These are phyloP conservation scores for Hyaloscypha hepaticicola DNA, from an alignment of 495 filamentous ascomycete genomes.

Conservation along the genomic window DNA sequence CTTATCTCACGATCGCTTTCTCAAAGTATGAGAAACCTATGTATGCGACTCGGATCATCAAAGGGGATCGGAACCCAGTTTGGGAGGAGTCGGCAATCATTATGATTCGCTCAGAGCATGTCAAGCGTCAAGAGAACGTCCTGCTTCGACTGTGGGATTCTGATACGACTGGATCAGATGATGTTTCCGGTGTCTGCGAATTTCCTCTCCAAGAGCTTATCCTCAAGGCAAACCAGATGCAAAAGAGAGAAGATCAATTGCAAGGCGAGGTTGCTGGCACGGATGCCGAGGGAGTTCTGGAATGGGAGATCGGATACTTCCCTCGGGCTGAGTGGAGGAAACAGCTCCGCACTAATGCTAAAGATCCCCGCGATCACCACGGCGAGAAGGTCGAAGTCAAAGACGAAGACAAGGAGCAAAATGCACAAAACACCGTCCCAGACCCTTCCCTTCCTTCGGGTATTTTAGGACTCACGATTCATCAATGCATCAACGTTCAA, in stretches of 20 bases:
- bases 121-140: conserved; percentile 17
- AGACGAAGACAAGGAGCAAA: conserved; percentile 10
- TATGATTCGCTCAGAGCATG: conserved; percentile 15
- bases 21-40: conserved; percentile 17
- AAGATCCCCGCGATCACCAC: conserved; percentile 12
- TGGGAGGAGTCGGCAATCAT: conserved; percentile 20
- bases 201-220: conserved; percentile 14
- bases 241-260: conserved; percentile 15
- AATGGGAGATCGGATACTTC: conserved; percentile 20
- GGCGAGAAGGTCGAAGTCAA: conserved; percentile 12
- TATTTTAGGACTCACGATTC: conserved; percentile 14
- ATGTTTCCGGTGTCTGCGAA: conserved; percentile 17
- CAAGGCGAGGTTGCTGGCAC: conserved; percentile 19
- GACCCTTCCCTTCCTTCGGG: conserved; percentile 10
- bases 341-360: conserved; percentile 9
- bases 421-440: conserved; percentile 15
- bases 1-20: conserved; percentile 18
- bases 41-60: conserved; percentile 20
- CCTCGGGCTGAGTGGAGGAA: conserved; percentile 15
- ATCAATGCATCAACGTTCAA: conserved; percentile 17
- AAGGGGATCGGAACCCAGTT: conserved; percentile 16
- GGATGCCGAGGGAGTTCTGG: conserved; percentile 16
- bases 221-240: conserved; percentile 15
- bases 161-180: conserved; percentile 17
- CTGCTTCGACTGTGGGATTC: conserved; percentile 15